These are phyloP conservation scores for Kluyveromyces marxianus DNA, from an alignment of 1,139 yeast genomes.

Conservation along the genomic window DNA sequence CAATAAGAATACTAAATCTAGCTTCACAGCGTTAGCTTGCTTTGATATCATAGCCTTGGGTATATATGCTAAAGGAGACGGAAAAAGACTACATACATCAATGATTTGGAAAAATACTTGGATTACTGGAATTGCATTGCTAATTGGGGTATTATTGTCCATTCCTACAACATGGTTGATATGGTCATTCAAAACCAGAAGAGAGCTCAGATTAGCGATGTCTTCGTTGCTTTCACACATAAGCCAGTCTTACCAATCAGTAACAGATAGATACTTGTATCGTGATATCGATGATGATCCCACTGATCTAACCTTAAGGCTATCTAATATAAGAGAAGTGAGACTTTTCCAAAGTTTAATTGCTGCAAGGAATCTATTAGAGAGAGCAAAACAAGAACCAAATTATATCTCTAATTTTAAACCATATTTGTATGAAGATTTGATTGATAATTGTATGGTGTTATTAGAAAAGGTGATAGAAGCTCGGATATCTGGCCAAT, in stretches of 20 bases:
- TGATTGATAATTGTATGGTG: slow-evolving; percentile 35
- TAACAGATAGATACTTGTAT: slow-evolving; percentile 41
- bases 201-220: slow-evolving; percentile 36
- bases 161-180: slow-evolving; percentile 38
- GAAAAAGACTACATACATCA: slow-evolving; percentile 14
- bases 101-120: slow-evolving; percentile 34
- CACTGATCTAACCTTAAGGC: slow-evolving; percentile 36
- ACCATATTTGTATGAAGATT: slow-evolving; percentile 22
- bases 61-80: slow-evolving; percentile 18
- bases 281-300: slow-evolving; percentile 41
- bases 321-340: slow-evolving; percentile 42
- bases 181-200: slow-evolving; percentile 44
- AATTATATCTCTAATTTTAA: slow-evolving; percentile 28
- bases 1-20: slow-evolving; percentile 35
- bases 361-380: slow-evolving; percentile 35
- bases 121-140: slow-evolving; percentile 35
- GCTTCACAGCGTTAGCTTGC: slow-evolving; percentile 35
- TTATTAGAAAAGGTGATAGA: slow-evolving; percentile 39
- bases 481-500: slow-evolving; percentile 41
- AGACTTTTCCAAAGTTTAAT: slow-evolving; percentile 38
- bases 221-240: slow-evolving; percentile 36
- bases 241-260: slow-evolving; percentile 40
- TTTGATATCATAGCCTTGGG: slow-evolving; percentile 37
- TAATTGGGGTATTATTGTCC: slow-evolving; percentile 35
- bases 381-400: slow-evolving; percentile 36